Base-by-base conservation (phyloP, 23 red algal species). In the Gracilaria gracilis region DNA sequence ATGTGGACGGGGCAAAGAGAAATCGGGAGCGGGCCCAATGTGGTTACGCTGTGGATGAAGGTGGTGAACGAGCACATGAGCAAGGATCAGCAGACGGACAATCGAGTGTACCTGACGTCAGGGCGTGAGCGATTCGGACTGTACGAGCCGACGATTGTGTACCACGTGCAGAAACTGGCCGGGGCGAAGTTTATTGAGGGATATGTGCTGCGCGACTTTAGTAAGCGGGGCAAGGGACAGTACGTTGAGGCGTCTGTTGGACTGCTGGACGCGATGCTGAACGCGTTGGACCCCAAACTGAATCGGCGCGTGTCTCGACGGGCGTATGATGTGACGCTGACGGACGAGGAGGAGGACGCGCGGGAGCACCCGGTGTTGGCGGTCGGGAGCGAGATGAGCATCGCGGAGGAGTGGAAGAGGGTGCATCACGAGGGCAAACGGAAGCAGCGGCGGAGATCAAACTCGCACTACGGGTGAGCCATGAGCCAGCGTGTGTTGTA, bases 121-220 rank as follows among this genome's bases (percentile, higher is more conserved):
- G 86, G 86, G 57, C 57, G 73, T 19, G 75, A 79, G 72, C 71
- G 86, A 23, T 90, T 90, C 38, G 86, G 86, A 28, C n/a, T 90
- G 71, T 90, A 80, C 70, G 75, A 90, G 32, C 86, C 86, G 23
- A 90, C 86, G 29, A 80, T 90, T 80, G 72, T 90, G 32, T 90
- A 90, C 58, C 86, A 90, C 75, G 67, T 90, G 21, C 86, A 90
- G 76, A 79, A 80, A 57, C 48, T 80, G 12, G 69, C 86, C 21
- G 86, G 72, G 58, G 86, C 86, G 16, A 65, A 71, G 27, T 90
- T 50, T 25, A 71, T 67, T 14, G 73, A 90, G 47, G 86, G 73
- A 4, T 90, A 64, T 25, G 51, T 72, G 73, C 36, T 62, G 40
- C 69, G 86, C 2, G 86, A 90, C 73, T 90, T 90, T 48, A 80